phyloP scores from a whole-genome alignment of 352 stramenopile genomes.

The Globisporangium echinulatum region DNA sequence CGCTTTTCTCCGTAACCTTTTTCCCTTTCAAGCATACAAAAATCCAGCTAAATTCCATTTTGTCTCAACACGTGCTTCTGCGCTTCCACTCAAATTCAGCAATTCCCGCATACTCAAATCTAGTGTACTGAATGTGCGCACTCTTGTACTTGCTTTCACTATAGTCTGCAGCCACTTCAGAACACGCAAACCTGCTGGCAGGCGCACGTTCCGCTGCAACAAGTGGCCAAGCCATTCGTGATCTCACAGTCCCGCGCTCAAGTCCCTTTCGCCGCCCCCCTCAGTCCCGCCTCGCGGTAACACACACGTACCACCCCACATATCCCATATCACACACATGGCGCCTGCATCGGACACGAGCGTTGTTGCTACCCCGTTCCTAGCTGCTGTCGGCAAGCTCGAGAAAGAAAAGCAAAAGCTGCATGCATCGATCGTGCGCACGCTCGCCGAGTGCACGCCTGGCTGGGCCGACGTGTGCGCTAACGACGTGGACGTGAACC shows the following conservation, averaged over 20 bases:
- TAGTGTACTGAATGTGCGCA: too few species aligned
- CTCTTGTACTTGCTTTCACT: too few species aligned
- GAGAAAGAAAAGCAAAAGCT: constrained; percentile 68
- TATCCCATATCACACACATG: constrained; percentile 9
- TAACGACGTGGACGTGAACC: constrained; percentile 54
- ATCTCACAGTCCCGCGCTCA: constrained; percentile 20
- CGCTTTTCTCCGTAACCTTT: too few species aligned
- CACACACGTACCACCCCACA: not conserved
- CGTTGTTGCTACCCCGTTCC: constrained; percentile 51
- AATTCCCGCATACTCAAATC: too few species aligned
- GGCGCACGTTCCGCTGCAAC: too few species aligned
- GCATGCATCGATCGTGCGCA: constrained; percentile 55
- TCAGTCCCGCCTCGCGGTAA: too few species aligned
- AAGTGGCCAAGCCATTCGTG: constrained; percentile 14
- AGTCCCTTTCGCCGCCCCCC: not conserved
- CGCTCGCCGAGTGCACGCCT: constrained; percentile 49
- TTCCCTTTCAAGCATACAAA: too few species aligned
- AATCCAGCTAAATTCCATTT: too few species aligned
- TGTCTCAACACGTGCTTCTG: too few species aligned
- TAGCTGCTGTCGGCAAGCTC: constrained; percentile 40
- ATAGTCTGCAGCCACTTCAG: too few species aligned
- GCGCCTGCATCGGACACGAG: constrained; percentile 23
- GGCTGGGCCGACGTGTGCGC: constrained; percentile 46
- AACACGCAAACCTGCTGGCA: too few species aligned
- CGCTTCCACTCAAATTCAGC: too few species aligned